These are phyloP conservation scores for Schwanniomyces vanrijiae DNA, from an alignment of 805 yeast genomes.

Conservation along the genomic window DNA sequence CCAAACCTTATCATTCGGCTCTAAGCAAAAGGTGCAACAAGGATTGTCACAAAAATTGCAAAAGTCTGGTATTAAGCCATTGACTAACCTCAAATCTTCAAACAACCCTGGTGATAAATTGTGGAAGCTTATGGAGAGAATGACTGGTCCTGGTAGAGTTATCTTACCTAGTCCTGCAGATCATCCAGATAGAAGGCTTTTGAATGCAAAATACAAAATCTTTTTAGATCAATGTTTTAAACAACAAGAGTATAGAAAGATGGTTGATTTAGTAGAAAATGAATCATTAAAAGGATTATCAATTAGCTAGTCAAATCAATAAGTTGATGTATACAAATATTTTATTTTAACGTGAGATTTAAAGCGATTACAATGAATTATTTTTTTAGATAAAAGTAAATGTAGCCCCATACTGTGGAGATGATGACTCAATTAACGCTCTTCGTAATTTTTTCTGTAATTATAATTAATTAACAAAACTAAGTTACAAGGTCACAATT, in stretches of 20 bases:
- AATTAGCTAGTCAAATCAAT: background rate
- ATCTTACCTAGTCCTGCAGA: slow-evolving; percentile 62
- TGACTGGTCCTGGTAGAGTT: slow-evolving; percentile 82
- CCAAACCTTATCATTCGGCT: slow-evolving; percentile 57
- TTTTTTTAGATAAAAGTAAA: no score
- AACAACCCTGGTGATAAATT: slow-evolving; percentile 55
- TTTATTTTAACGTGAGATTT: background rate
- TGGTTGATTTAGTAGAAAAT: slow-evolving; percentile 55
- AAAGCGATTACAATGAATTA: background rate
- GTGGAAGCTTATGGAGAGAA: slow-evolving; percentile 83
- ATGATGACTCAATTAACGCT: no score
- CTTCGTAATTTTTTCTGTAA: no score
- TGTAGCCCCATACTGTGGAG: no score
- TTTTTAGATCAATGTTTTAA: slow-evolving; percentile 84
- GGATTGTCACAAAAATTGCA: slow-evolving; percentile 47
- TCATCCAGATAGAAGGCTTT: slow-evolving; percentile 67
- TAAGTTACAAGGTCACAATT: no score
- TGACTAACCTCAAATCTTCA: slow-evolving; percentile 28
- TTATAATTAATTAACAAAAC: no score
- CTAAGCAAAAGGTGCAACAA: slow-evolving; percentile 55
- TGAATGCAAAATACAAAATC: slow-evolving; percentile 78
- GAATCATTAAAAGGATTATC: slow-evolving; percentile 3
- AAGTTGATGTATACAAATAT: background rate
- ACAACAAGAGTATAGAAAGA: slow-evolving; percentile 72
- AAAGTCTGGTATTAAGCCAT: slow-evolving; percentile 37